Evolutionary conservation across 495 filamentous ascomycete genomes (phyloP), one percentile per base, ranked within the genome.

Genomic region (Neurospora sp.): DNA sequence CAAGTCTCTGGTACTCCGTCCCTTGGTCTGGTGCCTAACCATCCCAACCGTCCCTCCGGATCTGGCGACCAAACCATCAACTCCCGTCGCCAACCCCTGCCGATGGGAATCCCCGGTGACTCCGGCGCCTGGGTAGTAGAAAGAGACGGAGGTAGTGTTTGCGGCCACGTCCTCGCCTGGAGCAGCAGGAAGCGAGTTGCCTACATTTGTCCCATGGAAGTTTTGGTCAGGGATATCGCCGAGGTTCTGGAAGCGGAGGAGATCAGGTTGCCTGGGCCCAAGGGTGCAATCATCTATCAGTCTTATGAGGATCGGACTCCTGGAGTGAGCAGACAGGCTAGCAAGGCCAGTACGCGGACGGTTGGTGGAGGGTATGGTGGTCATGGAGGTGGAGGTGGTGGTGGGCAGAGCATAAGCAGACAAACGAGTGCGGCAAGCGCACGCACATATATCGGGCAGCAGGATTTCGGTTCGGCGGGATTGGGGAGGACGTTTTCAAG

Each of bases 131-230:
- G 95, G 95, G 88, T 98, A 18, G 90, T 97, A 72, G 92, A 96
- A 74, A 92, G 93, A 72, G 86, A 88, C 8, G 84, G 88, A 20
- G 93, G 93, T n/a, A 88, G 88, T 39, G 90, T 97, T 5, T 94
- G 92, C 79, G 95, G 94, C 18, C 94, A 97, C 75, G 92, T 98
- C 16, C 85, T 98, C 12, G 95, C 95, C 9, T 96, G 91, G 89
- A 94, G 89, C 71, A 87, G 89, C 70, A 88, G 88, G 72, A 93
- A 88, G 76, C 86, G 88, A 74, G 89, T 91, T 40, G 92, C 93
- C 9, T 97, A 96, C 82, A 94, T 98, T 74, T 92, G 92, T 72
- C 95, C 95, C 3, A 98, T 98, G 95, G 92, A 98, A 70, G 87
- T 97, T 7, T 82, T 96, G 22, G 85, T 98, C 18, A 86, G 90